Conservation (phyloP, 2,329 filamentous ascomycete species). For the Cordyceps militaris region DNA sequence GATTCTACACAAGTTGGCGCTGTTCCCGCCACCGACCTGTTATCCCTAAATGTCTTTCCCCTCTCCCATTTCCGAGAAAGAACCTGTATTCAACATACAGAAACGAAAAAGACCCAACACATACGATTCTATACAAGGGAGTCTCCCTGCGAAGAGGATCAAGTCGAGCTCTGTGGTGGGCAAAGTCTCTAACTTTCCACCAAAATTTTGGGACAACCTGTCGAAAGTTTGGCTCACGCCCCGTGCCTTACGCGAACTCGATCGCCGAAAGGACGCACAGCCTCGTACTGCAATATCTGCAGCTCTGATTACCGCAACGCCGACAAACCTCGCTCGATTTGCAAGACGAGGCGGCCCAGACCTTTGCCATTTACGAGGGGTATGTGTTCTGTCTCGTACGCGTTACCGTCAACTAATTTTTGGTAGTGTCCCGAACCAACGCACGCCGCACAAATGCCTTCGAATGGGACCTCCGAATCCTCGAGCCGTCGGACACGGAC, state of each 20-base stretch:
- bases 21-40: neutral
- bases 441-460: neutral
- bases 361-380: slow-evolving; percentile 18
- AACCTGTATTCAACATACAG: neutral
- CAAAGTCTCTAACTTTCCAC: slow-evolving; percentile 16
- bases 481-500: slow-evolving; percentile 14
- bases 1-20: neutral
- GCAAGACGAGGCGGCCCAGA: slow-evolving; percentile 19
- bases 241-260: slow-evolving; percentile 22
- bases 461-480: neutral
- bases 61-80: neutral
- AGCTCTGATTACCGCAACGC: neutral
- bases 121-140: neutral
- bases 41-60: neutral
- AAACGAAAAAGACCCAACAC: neutral
- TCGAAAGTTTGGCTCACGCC: slow-evolving; percentile 22
- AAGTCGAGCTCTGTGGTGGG: neutral
- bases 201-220: slow-evolving; percentile 23
- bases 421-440: neutral
- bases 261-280: slow-evolving; percentile 18
- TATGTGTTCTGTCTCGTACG: slow-evolving; percentile 9
- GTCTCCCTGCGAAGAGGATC: neutral
- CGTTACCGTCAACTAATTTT: neutral
- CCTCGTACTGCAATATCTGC: neutral
- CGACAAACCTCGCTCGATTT: neutral